Evolutionary conservation across 306 rosid species (phyloP), one percentile per base, ranked within the genome.

Genomic region (Trifolium repens): DNA sequence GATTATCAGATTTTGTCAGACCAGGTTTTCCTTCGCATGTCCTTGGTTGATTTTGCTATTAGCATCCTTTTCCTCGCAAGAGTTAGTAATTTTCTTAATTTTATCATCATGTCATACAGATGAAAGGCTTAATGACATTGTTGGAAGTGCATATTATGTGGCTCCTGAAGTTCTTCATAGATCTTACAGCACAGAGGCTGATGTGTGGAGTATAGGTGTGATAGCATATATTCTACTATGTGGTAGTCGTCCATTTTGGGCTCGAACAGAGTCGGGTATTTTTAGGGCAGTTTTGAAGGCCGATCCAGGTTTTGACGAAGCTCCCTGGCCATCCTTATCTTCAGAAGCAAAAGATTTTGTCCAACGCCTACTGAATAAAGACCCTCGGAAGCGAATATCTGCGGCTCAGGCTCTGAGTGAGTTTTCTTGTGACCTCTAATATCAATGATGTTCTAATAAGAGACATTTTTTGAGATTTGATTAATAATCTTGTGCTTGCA

Each of bases 211-310:
- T 72, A 76, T 96, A 78, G 99, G 99, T 8, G 99, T 96, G 54
- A 92, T 96, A 73, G 98, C 99, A 73, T 96, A 96, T 87, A 96
- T 96, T 84, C 92, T 96, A 49, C 80, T 96, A 83, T 96, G 99
- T 58, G 99, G 99, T 73, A 96, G 99, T 85, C 99, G 98, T 19
- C 99, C 99, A 12, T 96, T 94, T 89, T 96, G 99, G 99, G 96
- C 99, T 57, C 87, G 98, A 58, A 90, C 98, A 0, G 99, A 96
- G 81, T 96, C 99, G 5, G 99, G 98, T 61, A 96, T 96, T 69
- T 96, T 96, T 73, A 86, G 91, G 78, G 88, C 99, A 8, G 99
- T 96, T 81, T 82, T 96, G 88, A 96, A 92, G 85, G 96, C 98
- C 57, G 97, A 90, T 78, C 98, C 97, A 50, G 88, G 93, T 83